phyloP scores from a whole-genome alignment of 495 filamentous ascomycete genomes.

The Parmelia sp. region DNA sequence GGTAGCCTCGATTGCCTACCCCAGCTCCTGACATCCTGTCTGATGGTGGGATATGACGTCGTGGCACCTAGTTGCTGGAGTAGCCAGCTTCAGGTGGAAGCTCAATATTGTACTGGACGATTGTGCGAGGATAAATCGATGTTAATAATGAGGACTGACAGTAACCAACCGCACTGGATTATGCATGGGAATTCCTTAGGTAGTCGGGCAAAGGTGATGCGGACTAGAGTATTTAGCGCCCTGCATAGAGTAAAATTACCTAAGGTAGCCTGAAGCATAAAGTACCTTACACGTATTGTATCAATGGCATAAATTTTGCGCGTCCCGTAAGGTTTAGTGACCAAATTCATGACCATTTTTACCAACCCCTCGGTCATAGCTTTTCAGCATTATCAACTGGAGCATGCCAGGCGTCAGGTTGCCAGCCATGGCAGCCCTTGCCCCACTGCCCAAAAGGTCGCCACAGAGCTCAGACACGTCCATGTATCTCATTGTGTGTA shows the following conservation, averaged over 20 bases:
- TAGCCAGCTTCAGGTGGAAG: not conserved
- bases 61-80: not conserved
- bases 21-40: conserved; percentile 51
- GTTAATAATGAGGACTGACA: not conserved
- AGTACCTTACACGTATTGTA: too few relatives aligned
- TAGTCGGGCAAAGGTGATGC: too few relatives aligned
- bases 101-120: not conserved
- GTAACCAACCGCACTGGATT: too few relatives aligned
- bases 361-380: not conserved
- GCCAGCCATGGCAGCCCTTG: conserved; percentile 44
- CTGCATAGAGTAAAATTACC: too few relatives aligned
- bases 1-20: conserved; percentile 35
- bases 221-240: too few relatives aligned
- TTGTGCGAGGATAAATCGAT: not conserved
- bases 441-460: conserved; percentile 23
- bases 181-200: too few relatives aligned
- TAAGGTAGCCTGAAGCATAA: too few relatives aligned
- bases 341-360: too few relatives aligned
- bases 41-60: conserved; percentile 1
- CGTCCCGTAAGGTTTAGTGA: too few relatives aligned
- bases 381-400: conserved; percentile 21
- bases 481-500: conserved; percentile 71
- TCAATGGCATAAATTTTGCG: too few relatives aligned
- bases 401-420: conserved; percentile 56
- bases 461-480: conserved; percentile 42